Base-by-base conservation (phyloP, 2,329 filamentous ascomycete species). In the Aspergillus fumigatiaffinis region DNA sequence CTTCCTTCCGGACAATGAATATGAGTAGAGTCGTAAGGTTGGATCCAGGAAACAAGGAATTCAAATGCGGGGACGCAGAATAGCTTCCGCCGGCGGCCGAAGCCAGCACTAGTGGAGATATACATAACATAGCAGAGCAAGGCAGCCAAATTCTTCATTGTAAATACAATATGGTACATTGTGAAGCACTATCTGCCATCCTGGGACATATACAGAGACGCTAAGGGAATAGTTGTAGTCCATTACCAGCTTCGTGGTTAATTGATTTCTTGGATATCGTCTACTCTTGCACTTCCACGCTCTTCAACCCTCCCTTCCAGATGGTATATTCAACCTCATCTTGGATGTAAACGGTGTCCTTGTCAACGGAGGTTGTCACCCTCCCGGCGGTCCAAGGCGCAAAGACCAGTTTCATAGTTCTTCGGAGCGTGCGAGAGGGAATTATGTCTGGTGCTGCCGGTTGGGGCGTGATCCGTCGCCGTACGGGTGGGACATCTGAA, bases 371-470 rank as follows among this genome's bases (percentile, higher is more conserved):
- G 14, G n/a, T 20, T 1, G 20, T 12, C n/a, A 83, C 77, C 60
- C 78, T 79, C 1, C 81, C 81, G 2, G 77, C 75, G 3, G 84
- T 83, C 83, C 95, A 94, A 1, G 90, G 84, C 51, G 91, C 89
- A 77, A 96, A 97, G 1, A 96, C 93, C 8, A 97, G 84, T 73
- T 92, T 95, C 81, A 96, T 86, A 79, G 86, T 91, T 57, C 93
- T 80, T 61, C 83, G 82, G 86, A 89, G 70, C 44, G 59, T 56
- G 17, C 55, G 53, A 10, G 62, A 51, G 3, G 50, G 44, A 7
- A 14, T 26, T 47, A 4, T 50, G 50, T 25, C 23, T 58, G 54
- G 21, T 49, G 51, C 20, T 44, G 48, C 8, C 10, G 47, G 32
- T 35, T 35, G 32, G 32, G 12, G 32, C 14, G 32, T 14, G 32